These are phyloP conservation scores for Citrullus amarus DNA, from an alignment of 306 rosid genomes.

Conservation along the genomic window DNA sequence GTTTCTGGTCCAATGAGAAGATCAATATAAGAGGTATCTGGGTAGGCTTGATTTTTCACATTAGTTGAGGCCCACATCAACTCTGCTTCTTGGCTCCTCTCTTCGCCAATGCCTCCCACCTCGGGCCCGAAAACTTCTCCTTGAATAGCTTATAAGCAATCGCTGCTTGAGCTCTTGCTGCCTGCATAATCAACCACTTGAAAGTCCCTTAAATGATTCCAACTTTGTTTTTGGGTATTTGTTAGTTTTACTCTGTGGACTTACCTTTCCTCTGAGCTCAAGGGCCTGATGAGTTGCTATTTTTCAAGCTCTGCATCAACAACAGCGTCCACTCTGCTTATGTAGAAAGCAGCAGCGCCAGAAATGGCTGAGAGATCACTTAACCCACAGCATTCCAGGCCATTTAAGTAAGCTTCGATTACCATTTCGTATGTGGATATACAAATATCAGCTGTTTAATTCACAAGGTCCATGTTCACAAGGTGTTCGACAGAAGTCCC, in stretches of 20 bases:
- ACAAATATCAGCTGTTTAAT: constrained; percentile 65
- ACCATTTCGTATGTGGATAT: constrained; percentile 80
- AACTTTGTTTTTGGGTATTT: background rate
- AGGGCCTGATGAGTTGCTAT: constrained; percentile 84
- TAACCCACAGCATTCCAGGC: constrained; percentile 86
- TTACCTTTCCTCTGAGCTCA: constrained; percentile 87
- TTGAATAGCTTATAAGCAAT: constrained; percentile 79
- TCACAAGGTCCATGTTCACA: background rate
- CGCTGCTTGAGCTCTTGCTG: constrained; percentile 92
- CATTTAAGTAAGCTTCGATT: constrained; percentile 92
- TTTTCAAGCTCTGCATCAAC: constrained; percentile 76
- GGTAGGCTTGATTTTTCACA: constrained; percentile 91
- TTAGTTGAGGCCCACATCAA: constrained; percentile 96
- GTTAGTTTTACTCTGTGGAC: background rate
- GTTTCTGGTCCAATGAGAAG: constrained; percentile 97
- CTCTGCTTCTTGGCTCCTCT: constrained; percentile 96
- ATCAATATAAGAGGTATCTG: constrained; percentile 79
- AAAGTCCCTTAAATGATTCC: background rate
- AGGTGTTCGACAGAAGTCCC: background rate
- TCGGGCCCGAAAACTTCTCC: constrained; percentile 90
- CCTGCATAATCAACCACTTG: constrained; percentile 27
- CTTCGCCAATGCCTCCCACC: constrained; percentile 92
- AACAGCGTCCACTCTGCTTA: constrained; percentile 87
- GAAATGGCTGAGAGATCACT: constrained; percentile 76
- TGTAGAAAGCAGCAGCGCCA: constrained; percentile 94